Conservation (phyloP, 2,329 filamentous ascomycete species). For the Chaetoscypha palmicola region DNA sequence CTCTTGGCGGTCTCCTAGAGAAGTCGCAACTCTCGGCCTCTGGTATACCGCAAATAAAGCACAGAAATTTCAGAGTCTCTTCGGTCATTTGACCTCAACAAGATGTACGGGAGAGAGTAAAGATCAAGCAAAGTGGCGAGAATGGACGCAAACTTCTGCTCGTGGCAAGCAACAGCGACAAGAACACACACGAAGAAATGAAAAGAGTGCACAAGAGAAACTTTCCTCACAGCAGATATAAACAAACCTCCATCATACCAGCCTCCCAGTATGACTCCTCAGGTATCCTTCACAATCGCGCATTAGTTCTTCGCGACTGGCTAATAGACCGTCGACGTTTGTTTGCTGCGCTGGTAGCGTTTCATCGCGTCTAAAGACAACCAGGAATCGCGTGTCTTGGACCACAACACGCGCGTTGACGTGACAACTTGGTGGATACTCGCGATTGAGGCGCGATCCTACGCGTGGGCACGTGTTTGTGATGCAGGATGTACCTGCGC, state of each 20-base stretch:
- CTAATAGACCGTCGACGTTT: neutral
- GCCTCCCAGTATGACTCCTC: conserved; percentile 4
- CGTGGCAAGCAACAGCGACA: neutral
- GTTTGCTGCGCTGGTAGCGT: conserved; percentile 1
- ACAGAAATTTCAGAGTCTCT: neutral
- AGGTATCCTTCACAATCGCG: neutral
- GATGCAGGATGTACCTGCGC: too few species aligned
- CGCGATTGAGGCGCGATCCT: neutral
- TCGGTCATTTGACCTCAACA: conserved; percentile 2
- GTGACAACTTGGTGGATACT: neutral
- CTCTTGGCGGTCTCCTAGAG: neutral
- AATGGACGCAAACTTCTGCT: neutral
- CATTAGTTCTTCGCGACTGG: conserved; percentile 1
- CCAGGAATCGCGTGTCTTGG: too few species aligned
- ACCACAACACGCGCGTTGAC: neutral
- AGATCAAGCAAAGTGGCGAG: neutral
- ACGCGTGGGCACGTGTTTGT: conserved; percentile 1
- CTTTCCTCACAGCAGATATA: neutral
- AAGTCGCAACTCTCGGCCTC: conserved; percentile 1
- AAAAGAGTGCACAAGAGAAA: neutral
- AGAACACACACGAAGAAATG: neutral
- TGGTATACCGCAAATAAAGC: neutral
- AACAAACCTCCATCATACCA: neutral
- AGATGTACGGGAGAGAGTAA: neutral
- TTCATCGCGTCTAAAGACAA: conserved; percentile 4